Percentiles rank a stretch among this genome's conserved stretches.
Conservation (phyloP, 2,329 filamentous ascomycete genomes). For the Colletotrichum chlorophyti region DNA sequence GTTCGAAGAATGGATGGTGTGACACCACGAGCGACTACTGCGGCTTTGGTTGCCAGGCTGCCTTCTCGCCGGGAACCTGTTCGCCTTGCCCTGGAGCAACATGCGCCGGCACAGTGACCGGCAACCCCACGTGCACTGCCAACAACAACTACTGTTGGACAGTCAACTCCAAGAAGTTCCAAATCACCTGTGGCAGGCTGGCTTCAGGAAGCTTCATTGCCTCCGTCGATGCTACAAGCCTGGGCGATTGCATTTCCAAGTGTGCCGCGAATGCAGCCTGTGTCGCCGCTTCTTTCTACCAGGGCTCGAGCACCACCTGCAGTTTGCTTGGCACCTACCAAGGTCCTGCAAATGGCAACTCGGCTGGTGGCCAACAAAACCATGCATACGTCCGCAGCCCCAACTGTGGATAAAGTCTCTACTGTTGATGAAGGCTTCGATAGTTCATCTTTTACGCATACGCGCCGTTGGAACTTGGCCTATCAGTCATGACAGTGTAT, state of each 20-base stretch:
- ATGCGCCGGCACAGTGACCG: constrained; percentile 11
- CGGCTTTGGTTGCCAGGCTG: constrained; percentile 19
- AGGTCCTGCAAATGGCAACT: constrained; percentile 10
- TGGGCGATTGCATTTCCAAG: constrained; percentile 20
- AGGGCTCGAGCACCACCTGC: neutral
- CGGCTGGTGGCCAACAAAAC: constrained; percentile 11
- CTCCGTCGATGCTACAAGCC: constrained; percentile 1
- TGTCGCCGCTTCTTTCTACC: constrained; percentile 16
- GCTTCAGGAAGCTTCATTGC: constrained; percentile 5
- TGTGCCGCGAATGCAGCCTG: constrained; percentile 7
- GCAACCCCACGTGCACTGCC: constrained; percentile 4
- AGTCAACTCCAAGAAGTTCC: constrained; percentile 15
- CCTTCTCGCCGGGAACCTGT: constrained; percentile 10
- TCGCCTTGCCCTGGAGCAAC: constrained; percentile 1
- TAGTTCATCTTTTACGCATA: neutral
- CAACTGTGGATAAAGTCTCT: neutral
- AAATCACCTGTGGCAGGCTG: constrained; percentile 16
- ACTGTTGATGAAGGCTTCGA: neutral
- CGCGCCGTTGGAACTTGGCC: neutral
- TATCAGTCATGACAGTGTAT: neutral
- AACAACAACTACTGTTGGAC: constrained; percentile 16
- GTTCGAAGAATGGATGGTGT: constrained; percentile 29
- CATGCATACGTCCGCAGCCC: constrained; percentile 10
- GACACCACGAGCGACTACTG: constrained; percentile 29
- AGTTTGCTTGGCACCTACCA: constrained; percentile 11